Evolutionary conservation across 2,329 filamentous ascomycete species (phyloP).

Genomic region (Venturiaceae sp.): DNA sequence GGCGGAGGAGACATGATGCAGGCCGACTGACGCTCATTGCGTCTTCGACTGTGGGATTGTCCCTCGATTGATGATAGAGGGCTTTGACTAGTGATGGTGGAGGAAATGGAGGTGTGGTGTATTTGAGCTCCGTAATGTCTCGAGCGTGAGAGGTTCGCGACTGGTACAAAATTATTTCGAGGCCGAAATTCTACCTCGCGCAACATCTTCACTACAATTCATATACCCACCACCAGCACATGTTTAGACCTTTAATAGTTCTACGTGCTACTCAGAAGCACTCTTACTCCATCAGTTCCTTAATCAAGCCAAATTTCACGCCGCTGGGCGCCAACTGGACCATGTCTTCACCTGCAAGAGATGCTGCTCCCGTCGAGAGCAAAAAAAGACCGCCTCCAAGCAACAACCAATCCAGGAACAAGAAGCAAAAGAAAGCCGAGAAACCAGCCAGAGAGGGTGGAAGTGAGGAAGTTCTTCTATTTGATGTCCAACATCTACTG

Average conservation of each 20-base stretch:
- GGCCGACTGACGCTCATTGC: slow-evolving; percentile 33
- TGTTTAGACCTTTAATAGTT: background rate
- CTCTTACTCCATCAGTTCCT: background rate
- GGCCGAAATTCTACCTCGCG: background rate
- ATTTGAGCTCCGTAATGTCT: background rate
- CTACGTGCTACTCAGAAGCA: background rate
- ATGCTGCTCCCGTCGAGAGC: background rate
- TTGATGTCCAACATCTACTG: slow-evolving; percentile 34
- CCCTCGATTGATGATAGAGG: background rate
- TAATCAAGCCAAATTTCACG: background rate
- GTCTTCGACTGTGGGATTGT: slow-evolving; percentile 6
- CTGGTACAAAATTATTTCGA: background rate
- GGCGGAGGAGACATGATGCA: slow-evolving; percentile 27
- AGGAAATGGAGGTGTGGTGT: too few relatives aligned
- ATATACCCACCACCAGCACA: background rate
- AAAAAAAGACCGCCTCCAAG: background rate
- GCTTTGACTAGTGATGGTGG: too few relatives aligned
- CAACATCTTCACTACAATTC: background rate
- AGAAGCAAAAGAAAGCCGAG: slow-evolving; percentile 16
- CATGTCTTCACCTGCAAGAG: background rate
- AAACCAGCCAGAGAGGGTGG: slow-evolving; percentile 28
- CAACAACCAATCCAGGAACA: background rate
- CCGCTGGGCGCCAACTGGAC: background rate
- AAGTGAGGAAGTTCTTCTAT: slow-evolving; percentile 38
- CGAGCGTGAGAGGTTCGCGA: background rate